Percentiles rank a stretch among this genome's conserved stretches.
Conservation (phyloP, 768 basidiomycete genomes). For the Rhizopogon vinicolor region DNA sequence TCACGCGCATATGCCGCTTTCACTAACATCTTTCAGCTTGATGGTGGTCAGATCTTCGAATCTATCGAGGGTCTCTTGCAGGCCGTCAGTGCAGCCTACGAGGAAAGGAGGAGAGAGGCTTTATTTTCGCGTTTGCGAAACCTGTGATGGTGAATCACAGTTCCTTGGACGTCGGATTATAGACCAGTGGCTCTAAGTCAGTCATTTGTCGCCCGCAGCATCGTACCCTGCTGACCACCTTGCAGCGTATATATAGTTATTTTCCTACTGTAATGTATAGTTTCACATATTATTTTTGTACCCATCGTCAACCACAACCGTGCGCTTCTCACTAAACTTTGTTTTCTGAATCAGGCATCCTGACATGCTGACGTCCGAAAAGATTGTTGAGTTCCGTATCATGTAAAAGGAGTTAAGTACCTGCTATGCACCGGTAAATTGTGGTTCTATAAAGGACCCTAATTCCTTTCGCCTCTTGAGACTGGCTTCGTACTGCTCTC, state of each 20-base stretch:
- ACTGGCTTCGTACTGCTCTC: slow-evolving; percentile 50
- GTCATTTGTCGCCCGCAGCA: not conserved
- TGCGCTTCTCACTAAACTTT: not conserved
- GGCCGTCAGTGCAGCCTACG: slow-evolving; percentile 51
- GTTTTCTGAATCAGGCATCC: not conserved
- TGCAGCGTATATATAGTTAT: not conserved
- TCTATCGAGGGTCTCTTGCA: slow-evolving; percentile 55
- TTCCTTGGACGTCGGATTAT: not conserved
- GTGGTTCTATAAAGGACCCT: slow-evolving; percentile 26
- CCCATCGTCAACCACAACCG: not conserved
- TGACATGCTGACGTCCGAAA: not conserved
- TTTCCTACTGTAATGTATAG: not conserved
- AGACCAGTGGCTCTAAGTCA: not conserved
- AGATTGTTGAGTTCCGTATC: not conserved
- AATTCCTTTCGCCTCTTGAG: slow-evolving; percentile 36
- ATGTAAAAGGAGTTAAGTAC: not conserved
- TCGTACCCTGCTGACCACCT: not conserved
- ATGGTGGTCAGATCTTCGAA: slow-evolving; percentile 40
- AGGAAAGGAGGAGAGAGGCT: slow-evolving; percentile 38
- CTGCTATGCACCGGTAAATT: not conserved
- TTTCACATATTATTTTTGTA: not conserved
- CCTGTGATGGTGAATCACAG: slow-evolving; percentile 20
- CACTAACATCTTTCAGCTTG: slow-evolving; percentile 15
- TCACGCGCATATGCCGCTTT: not conserved
- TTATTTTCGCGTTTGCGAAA: slow-evolving; percentile 46